These are phyloP conservation scores for Rhizopogon vulgaris DNA, from an alignment of 768 basidiomycete species.

Conservation along the genomic window DNA sequence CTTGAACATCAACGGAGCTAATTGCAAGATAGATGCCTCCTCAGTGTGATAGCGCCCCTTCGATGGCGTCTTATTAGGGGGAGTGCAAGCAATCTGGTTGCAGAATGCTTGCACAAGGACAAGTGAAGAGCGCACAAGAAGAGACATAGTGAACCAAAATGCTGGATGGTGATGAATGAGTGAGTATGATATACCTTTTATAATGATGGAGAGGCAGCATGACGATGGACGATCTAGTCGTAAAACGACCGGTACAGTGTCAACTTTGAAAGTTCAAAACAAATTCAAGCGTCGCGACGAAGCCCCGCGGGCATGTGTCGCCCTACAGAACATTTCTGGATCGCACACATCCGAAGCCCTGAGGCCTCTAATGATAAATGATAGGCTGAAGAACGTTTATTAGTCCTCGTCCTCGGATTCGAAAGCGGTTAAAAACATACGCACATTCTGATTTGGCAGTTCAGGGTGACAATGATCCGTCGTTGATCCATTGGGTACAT, in stretches of 20 bases:
- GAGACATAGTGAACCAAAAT: slow-evolving; percentile 33
- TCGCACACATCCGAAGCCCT: background rate
- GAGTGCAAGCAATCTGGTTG: slow-evolving; percentile 48
- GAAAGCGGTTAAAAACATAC: background rate
- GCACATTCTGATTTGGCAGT: background rate
- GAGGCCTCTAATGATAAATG: too few species aligned
- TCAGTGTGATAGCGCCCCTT: slow-evolving; percentile 50
- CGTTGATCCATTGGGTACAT: background rate
- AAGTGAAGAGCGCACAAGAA: slow-evolving; percentile 37
- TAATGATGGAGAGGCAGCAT: slow-evolving; percentile 6
- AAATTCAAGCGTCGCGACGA: background rate
- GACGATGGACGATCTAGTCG: background rate
- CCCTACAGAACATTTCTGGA: background rate
- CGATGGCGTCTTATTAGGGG: slow-evolving; percentile 48
- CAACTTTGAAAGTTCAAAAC: background rate
- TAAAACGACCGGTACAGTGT: background rate
- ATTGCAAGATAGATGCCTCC: slow-evolving; percentile 45
- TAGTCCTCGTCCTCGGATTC: background rate
- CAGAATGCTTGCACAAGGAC: slow-evolving; percentile 42
- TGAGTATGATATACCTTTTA: slow-evolving; percentile 8
- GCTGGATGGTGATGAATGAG: background rate
- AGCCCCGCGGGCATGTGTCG: background rate
- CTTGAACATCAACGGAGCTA: slow-evolving; percentile 53
- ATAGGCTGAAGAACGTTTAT: background rate
- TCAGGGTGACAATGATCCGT: background rate